Base-by-base conservation (phyloP, 352 stramenopile genomes). In the Phytophthora vignae region DNA sequence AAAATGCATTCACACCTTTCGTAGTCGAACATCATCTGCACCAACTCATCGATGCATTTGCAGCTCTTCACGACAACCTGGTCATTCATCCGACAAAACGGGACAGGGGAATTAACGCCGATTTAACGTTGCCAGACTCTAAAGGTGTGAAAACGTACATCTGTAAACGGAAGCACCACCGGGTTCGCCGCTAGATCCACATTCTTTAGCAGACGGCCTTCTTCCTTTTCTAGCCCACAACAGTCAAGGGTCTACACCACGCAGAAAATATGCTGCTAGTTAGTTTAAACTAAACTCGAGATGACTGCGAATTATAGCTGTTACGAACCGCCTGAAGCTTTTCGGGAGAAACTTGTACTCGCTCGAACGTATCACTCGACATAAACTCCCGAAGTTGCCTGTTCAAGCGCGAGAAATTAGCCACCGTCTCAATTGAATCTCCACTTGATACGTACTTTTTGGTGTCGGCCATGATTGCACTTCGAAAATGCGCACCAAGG, bases 21-120 rank as follows among this genome's bases (percentile, higher is more conserved):
- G 46, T 93, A 95, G 61, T 93, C 85, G 44, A 91, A 93, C 85
- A 95, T 92, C 73, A 84, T 91, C n/a, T 85, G 68, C 3, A 93
- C 77, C 11, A 95, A 68, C 12, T 66, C 61, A 48, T 92, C 82
- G 25, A 95, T 76, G n/a, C 69, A 77, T n/a, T 68, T 67, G 58
- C 84, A 95, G 54, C 83, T 92, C 49, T 91, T 78, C 2, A 79
- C 73, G 27, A 93, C 84, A 15, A 91, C 77, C 84, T 92, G 31
- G 58, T 5, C 59, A 71, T 14, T 21, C 17, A 36, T 44, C 0
- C 4, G 17, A 60, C 8, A 54, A 46, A n/a, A 53, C 33, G 9
- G 21, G 12, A 15, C 12, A 52, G n/a, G 17, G 6, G 9, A 52
- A 52, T 52, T 25, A 12, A 11, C 0, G 0, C 14, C 9, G 17